Base-by-base conservation (phyloP, 257 asterid species). In the Jacaranda copaia region DNA sequence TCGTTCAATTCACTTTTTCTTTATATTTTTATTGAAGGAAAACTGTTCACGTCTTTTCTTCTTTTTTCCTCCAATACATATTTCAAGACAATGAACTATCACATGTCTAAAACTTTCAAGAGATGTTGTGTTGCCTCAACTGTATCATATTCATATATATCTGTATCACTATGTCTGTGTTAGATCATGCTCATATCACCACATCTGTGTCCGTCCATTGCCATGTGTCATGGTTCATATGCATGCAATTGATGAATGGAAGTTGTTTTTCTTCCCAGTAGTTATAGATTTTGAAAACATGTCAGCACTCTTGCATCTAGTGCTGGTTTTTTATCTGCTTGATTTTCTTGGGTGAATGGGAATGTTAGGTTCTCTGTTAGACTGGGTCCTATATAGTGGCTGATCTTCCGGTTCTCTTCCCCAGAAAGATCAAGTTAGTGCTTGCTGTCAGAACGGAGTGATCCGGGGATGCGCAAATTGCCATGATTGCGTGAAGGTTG, bases 401-500 rank as follows among this genome's bases (percentile, higher is more conserved):
- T 82, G 75, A 74, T 65, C 19, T 70, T 68, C 40, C n/a, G 64
- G 74, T 74, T 69, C 15, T 81, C 39, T 48, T 77, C 65, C 68
- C 75, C 89, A 90, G 96, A 76, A 80, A 80, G 75, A 55, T 73
- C 76, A 82, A n/a, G 73, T 67, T 76, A 81, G 77, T 68, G 81
- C 82, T 80, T 55, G 60, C 79, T 94, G 87, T 84, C 97, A 92
- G 4, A 87, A 84, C 85, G 98, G 96, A 82, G 96, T 89, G 73
- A 79, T 84, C 68, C 85, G 84, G 58, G 97, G 97, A 81, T 92
- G 98, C 78, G 56, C 92, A 82, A 82, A 81, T 75, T 89, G 92
- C 68, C 72, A 67, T 39, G 86, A 87, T 48, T 90, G 90, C 58
- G 85, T 80, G 72, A 88, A 89, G 96, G 97, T 92, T 73, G 53